phyloP scores from a whole-genome alignment of 306 rosid species.

The Mucuna pruriens region DNA sequence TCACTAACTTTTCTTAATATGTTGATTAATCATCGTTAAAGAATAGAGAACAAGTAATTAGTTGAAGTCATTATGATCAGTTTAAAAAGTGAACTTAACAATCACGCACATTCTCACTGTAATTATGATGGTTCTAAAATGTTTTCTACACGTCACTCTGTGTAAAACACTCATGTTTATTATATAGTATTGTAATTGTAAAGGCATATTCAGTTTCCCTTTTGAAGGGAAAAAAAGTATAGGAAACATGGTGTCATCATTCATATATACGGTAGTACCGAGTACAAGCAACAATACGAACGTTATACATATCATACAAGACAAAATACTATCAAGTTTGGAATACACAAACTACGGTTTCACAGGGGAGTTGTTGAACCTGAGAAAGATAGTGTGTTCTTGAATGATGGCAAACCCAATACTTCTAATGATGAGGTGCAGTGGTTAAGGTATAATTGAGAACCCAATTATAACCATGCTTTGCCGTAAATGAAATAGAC shows the following conservation, averaged over 20 bases:
- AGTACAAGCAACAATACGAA: not conserved
- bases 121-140: not conserved
- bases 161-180: not conserved
- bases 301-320: not conserved
- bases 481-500: not conserved
- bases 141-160: not conserved
- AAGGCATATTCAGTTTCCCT: not conserved
- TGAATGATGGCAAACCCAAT: not conserved
- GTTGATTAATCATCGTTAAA: not conserved
- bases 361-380: not conserved
- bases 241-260: constrained; percentile 17
- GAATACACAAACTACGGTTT: not conserved
- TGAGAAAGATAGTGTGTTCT: not conserved
- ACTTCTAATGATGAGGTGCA: not conserved
- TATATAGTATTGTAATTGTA: not conserved
- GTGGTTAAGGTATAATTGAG: not conserved
- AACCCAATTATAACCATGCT: not conserved
- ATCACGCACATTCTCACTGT: not conserved
- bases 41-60: not conserved
- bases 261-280: not conserved
- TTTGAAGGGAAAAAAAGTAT: not conserved
- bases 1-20: not conserved
- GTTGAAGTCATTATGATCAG: not conserved
- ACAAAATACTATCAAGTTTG: not conserved
- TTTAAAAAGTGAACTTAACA: not conserved